Conservation (phyloP, 2,329 filamentous ascomycete genomes). For the Fusarium papillatum region DNA sequence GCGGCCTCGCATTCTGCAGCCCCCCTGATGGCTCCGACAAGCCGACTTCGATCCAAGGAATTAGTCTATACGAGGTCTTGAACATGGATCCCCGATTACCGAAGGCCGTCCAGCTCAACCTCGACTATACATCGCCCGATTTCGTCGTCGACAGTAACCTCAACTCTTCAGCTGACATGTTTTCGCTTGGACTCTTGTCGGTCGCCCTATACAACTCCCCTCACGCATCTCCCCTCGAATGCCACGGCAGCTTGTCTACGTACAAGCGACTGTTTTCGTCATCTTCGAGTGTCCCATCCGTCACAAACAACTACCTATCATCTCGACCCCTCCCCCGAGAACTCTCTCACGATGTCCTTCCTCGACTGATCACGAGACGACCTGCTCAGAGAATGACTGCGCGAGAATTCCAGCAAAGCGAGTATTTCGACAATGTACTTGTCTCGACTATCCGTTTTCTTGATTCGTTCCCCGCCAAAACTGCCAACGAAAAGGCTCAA, state of each 20-base stretch:
- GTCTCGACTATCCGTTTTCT: conserved; percentile 97
- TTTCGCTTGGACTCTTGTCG: conserved; percentile 90
- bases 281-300: conserved; percentile 82
- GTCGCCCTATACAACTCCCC: conserved; percentile 96
- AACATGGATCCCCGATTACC: conserved; percentile 90
- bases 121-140: conserved; percentile 96
- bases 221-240: conserved; percentile 87
- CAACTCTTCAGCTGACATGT: conserved; percentile 89
- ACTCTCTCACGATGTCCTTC: conserved; percentile 81
- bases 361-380: conserved; percentile 87
- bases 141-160: conserved; percentile 94
- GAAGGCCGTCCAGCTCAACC: conserved; percentile 84
- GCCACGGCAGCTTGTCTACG: conserved; percentile 82
- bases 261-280: conserved; percentile 90
- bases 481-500: conserved; percentile 87
- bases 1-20: conserved; percentile 91
- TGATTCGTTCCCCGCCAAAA: conserved; percentile 92
- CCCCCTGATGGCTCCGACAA: conserved; percentile 83
- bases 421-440: conserved; percentile 97
- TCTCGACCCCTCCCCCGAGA: conserved; percentile 85
- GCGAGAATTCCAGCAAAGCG: conserved; percentile 92
- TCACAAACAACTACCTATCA: conserved; percentile 87
- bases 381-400: conserved; percentile 91
- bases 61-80: conserved; percentile 86
- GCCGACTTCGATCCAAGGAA: conserved; percentile 81